Evolutionary conservation across 805 yeast genomes (phyloP).

Genomic region (Pichia paraexigua): DNA sequence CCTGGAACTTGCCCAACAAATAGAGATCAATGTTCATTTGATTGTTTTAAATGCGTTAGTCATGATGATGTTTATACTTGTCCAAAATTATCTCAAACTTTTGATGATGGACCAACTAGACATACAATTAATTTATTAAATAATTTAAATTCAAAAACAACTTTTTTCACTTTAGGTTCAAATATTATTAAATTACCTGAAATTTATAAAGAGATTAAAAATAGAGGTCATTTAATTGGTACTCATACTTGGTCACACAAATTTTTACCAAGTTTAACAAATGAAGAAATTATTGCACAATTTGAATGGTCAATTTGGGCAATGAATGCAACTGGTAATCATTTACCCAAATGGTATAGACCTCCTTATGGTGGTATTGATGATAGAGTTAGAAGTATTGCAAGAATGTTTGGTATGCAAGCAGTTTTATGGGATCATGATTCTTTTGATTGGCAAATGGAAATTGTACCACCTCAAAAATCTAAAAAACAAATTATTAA

Average conservation of each 20-base stretch:
- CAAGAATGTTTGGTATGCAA: conserved; percentile 79
- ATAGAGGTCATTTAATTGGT: conserved; percentile 70
- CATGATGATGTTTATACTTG: conserved; percentile 75
- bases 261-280: conserved; percentile 66
- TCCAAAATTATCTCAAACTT: conserved; percentile 69
- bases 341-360: conserved; percentile 86
- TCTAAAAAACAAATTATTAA: conserved; percentile 44
- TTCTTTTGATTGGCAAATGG: conserved; percentile 82
- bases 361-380: conserved; percentile 97
- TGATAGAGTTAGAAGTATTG: conserved; percentile 71
- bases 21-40: conserved; percentile 67
- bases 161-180: conserved; percentile 81
- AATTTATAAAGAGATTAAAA: conserved; percentile 47
- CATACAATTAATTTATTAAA: conserved; percentile 55
- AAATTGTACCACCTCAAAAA: conserved; percentile 35
- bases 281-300: conserved; percentile 82
- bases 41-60: conserved; percentile 71
- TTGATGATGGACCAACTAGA: conserved; percentile 91
- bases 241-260: conserved; percentile 93
- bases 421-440: conserved; percentile 89
- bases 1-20: conserved; percentile 53
- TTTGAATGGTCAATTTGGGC: conserved; percentile 97
- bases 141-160: conserved; percentile 46
- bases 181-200: conserved; percentile 75
- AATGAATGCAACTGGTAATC: conserved; percentile 86